These are phyloP conservation scores for Pilobolus umbonatus DNA, from an alignment of 192 early-diverging fungal genomes.

Conservation along the genomic window DNA sequence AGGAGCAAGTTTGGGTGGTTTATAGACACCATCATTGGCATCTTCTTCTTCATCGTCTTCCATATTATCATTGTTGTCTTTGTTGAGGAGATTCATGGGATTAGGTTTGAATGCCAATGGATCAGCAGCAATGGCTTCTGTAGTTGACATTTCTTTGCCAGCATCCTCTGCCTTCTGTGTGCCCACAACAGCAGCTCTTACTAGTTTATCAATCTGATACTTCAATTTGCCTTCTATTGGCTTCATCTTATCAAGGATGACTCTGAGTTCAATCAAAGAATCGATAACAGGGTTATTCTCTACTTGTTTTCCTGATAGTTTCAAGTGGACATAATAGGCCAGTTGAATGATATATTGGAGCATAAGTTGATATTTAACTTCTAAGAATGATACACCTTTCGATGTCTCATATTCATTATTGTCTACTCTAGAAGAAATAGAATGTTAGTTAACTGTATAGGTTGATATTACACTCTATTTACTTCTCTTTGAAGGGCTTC, in stretches of 20 bases:
- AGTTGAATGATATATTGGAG: conserved; percentile 84
- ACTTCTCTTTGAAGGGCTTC: conserved; percentile 41
- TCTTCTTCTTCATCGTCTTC: conserved; percentile 38
- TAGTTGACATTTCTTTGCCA: neutral
- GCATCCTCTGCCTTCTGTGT: conserved; percentile 33
- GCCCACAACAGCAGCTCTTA: conserved; percentile 58
- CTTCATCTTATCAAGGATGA: conserved; percentile 88
- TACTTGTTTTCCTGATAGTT: conserved; percentile 68
- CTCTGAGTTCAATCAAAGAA: conserved; percentile 71
- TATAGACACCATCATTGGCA: conserved; percentile 64
- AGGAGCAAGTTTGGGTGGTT: conserved; percentile 79
- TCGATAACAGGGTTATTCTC: conserved; percentile 57
- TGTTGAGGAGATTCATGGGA: conserved; percentile 56
- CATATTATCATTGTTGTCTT: conserved; percentile 35
- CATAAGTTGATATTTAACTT: conserved; percentile 85
- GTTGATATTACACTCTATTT: conserved; percentile 1
- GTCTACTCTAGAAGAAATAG: conserved; percentile 16
- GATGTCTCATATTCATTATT: conserved; percentile 55
- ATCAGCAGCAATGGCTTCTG: conserved; percentile 36
- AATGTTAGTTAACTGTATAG: neutral
- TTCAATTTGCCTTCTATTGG: conserved; percentile 92
- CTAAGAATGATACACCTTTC: conserved; percentile 84
- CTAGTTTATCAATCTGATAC: conserved; percentile 96
- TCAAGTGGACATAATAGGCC: conserved; percentile 67
- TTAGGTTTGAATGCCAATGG: conserved; percentile 93